Evolutionary conservation across 148 eudicot genomes (phyloP), one percentile per base, ranked within the genome.

Genomic region (Hydrangea macrophylla): DNA sequence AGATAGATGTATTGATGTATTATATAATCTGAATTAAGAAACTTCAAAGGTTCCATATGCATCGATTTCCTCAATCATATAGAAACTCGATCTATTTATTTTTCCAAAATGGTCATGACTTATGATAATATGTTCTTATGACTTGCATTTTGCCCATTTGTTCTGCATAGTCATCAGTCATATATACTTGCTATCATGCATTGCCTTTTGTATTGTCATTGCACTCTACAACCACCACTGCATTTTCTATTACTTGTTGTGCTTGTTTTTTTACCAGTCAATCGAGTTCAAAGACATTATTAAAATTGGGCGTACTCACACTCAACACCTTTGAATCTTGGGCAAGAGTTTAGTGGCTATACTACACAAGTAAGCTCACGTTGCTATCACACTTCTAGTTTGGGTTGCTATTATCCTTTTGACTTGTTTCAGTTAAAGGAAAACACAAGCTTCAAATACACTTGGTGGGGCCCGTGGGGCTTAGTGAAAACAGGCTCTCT

Each of bases 241-340:
- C 58, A 65, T 22, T 7, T 5, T 25, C 62, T 55, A 6, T 32
- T 48, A 75, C 30, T 45, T 4, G n/a, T n/a, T n/a, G 1, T 58
- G 39, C 31, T 77, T 30, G 5, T 65, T 48, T 59, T 67, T 56
- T 71, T 40, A 22, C 61, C 62, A 92, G 98, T 79, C 91, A 28
- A 59, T 70, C 63, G 99, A 94, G 67, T 94, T 94, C 73, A 82
- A 87, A 55, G 97, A 90, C 77, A 94, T 94, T 25, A 85, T 90
- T 51, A 94, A 94, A 81, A 94, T 94, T 80, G 99, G 99, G 11
- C 97, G 99, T 48, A 90, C 97, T n/a, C 99, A 88, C 73, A 90
- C 97, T 60, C 99, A 94, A 94, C 99, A 59, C 99, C 99, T 62
- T 94, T 93, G 88, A 93, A 96, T 32, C 95, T 93, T 80, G 98